Base-by-base conservation (phyloP, 2,329 filamentous ascomycete species). In the Plenodomus tracheiphilus region DNA sequence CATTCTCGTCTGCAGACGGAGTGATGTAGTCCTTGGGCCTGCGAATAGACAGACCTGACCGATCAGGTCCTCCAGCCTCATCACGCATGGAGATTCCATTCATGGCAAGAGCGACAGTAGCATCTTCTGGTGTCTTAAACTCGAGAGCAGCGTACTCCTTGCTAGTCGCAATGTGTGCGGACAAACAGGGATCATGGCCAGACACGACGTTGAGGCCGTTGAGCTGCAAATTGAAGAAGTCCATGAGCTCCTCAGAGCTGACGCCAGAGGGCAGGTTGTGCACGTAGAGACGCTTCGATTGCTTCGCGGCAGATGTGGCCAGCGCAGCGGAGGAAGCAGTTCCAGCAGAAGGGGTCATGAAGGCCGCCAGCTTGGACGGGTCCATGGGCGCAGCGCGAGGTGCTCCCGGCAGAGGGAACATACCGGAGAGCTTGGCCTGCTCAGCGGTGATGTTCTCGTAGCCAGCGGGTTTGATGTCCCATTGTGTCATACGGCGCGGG, bases 361-460 rank as follows among this genome's bases (percentile, higher is more conserved):
- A 96, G 18, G 93, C 91, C 72, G 97, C 91, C 40, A 99, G 81
- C 73, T 93, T 93, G 64, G 85, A 89, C 15, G 93, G 92, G 62
- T 99, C 94, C 87, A 97, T 94, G 28, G 91, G 88, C 68, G 97
- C 92, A 72, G 96, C 91, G 61, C 94, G 86, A 46, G 94, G 94
- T 53, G 94, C 94, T 58, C 94, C 94, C 3, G 94, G 94, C 39
- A 99, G 84, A 52, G 95, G 92, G 78, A 99, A 99, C 94, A 99
- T 97, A 78, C 93, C 85, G 2, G 95, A 99, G 38, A 99, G 82
- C 79, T 99, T 99, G 42, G 94, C 95, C 74, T 99, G 95, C 74
- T 99, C 95, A 18, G 94, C 91, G 2, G 94, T 97, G 58, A 99
- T 93, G 73, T 94, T 96, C 69, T 99, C 95, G 68, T 99, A 99